Conservation (phyloP, 352 stramenopile genomes). For the Aphanomyces astaci region DNA sequence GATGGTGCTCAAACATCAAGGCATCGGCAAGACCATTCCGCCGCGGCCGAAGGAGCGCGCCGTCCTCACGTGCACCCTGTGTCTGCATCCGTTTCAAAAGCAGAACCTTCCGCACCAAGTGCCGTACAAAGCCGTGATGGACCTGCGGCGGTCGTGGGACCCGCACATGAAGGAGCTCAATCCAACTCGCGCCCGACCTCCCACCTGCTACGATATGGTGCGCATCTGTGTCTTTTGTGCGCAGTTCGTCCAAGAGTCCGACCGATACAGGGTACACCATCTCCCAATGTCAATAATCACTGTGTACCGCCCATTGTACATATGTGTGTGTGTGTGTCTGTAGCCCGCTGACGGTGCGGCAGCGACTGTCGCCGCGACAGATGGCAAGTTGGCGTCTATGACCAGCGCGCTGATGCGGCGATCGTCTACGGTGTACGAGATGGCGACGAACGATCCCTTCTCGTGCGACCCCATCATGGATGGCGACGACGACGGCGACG, state of each 20-base stretch:
- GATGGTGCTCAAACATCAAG: background rate
- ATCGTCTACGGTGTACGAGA: background rate
- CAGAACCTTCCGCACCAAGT: slow-evolving; percentile 8
- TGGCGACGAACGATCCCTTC: background rate
- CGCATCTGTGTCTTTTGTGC: slow-evolving; percentile 16
- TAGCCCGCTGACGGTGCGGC: no score
- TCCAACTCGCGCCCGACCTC: slow-evolving; percentile 5
- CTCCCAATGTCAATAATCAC: no score
- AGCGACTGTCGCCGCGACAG: background rate
- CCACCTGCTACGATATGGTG: slow-evolving; percentile 18
- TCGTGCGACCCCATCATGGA: slow-evolving; percentile 3
- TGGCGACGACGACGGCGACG: background rate
- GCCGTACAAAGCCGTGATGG: slow-evolving; percentile 22
- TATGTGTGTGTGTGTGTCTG: no score
- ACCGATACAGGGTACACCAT: background rate
- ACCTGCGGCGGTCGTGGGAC: slow-evolving; percentile 12
- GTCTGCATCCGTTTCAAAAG: slow-evolving; percentile 10
- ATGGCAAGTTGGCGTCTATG: background rate
- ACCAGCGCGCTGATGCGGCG: background rate
- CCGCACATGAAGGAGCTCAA: slow-evolving; percentile 14
- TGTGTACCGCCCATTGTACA: no score
- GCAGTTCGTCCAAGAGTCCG: slow-evolving; percentile 11
- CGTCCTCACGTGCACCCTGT: slow-evolving; percentile 2
- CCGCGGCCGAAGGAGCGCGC: background rate
- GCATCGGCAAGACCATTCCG: background rate